Evolutionary conservation across 2,329 filamentous ascomycete species (phyloP), one percentile per base, ranked within the genome.

Genomic region (Sarocladium brachiariae): DNA sequence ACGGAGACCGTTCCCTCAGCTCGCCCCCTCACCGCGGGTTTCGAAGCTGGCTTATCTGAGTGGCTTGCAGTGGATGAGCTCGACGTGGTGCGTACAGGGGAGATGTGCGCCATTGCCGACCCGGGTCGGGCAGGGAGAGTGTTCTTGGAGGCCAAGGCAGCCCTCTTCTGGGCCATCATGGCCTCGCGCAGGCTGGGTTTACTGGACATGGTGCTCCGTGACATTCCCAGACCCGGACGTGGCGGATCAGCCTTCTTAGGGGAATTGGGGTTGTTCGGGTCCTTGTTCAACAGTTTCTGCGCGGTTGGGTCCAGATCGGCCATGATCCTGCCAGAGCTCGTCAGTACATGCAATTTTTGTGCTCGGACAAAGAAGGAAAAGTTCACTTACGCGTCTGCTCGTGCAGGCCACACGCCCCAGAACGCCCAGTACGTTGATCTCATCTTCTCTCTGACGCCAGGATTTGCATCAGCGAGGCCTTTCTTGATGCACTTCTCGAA

Each of bases 401-500:
- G 83, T 18, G 83, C 76, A 2, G 87, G 85, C 88, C 90, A 97
- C 16, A 89, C 76, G 30, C 73, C 73, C 53, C 83, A 81, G 64
- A 91, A 96, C 0, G 75, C 74, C 93, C 93, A 99, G 66, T 88
- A 99, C 0, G 89, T 88, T 33, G 81, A 78, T 58, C 93, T 82
- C 76, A 87, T 92, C 56, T 82, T 84, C 66, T 96, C 90, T 59
- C 93, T 82, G 41, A 97, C 92, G 25, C 85, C 87, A 7, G 91
- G 90, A 61, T 97, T 96, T 11, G 92, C 77, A 70, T 99, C 93
- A 19, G 76, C 76, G n/a, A 99, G 76, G 1, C 92, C 88, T 64
- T 90, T 95, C 65, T 86, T 90, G 61, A 99, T 81, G 57, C 86
- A 89, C 66, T 95, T 95, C 57, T 95, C 89, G 13, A 95, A 79